Evolutionary conservation across 352 stramenopile species (phyloP).

Genomic region (Pythium volutum): DNA sequence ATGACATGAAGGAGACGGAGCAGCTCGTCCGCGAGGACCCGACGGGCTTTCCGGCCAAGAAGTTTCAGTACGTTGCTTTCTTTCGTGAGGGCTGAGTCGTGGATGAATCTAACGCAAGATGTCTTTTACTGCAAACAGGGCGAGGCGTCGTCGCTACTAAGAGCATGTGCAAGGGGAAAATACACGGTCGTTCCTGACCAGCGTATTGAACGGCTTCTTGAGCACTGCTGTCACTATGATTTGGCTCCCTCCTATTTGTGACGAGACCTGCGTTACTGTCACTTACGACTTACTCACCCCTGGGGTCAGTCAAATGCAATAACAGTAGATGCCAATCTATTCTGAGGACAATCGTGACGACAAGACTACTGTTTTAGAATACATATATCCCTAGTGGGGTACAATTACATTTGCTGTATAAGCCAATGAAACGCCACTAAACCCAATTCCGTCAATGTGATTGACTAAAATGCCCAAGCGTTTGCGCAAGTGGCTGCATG

Average conservation of each 20-base stretch:
- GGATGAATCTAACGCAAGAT: neutral
- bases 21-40: constrained; percentile 78
- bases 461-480: constrained; percentile 12
- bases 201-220: neutral
- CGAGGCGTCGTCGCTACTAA: constrained; percentile 71
- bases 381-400: neutral
- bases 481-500: constrained; percentile 26
- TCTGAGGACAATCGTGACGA: no score
- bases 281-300: neutral
- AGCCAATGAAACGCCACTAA: neutral
- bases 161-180: neutral
- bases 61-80: constrained; percentile 56
- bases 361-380: neutral
- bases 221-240: neutral
- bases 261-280: neutral
- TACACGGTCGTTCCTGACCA: neutral
- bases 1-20: constrained; percentile 75
- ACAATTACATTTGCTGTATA: neutral
- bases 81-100: neutral
- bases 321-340: no score
- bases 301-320: no score
- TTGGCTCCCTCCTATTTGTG: neutral
- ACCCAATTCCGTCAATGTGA: neutral
- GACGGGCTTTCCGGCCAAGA: constrained; percentile 82
- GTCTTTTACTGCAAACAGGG: constrained; percentile 28